Evolutionary conservation across 2,329 filamentous ascomycete genomes (phyloP), one percentile per base, ranked within the genome.

Genomic region (Plenodomus lindquistii): DNA sequence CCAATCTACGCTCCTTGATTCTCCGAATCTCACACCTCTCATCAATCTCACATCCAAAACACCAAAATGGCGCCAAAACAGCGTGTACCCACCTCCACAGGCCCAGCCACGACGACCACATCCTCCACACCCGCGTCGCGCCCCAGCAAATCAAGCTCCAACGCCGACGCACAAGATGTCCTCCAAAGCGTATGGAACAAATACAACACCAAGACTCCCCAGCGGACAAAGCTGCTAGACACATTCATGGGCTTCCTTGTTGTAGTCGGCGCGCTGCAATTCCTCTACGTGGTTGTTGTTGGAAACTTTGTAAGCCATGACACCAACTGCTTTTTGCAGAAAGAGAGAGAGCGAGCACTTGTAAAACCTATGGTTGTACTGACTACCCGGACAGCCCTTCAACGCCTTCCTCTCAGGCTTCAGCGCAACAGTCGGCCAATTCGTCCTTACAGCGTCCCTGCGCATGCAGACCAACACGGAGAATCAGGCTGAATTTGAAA

Each of bases 371-470:
- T n/a, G n/a, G n/a, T n/a, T n/a, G n/a, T 40, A 18, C 48, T 54
- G 35, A 55, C 40, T 3, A 29, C n/a, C 40, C n/a, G n/a, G 7
- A 21, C 24, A 97, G 93, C 94, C 94, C 9, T 99, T 99, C 81
- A 99, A 99, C 73, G 94, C 95, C 57, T 99, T 99, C 79, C 85
- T 99, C 24, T 90, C 92, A 24, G 95, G 94, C 40, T 99, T 99
- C 79, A 86, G 85, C 53, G 91, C 93, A 15, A 94, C 93, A 1
- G 93, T 99, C 55, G 94, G 94, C 54, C 94, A 99, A 73, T 99
- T 99, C 73, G 94, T 99, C 55, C 84, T 99, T 62, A 97, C 94
- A 42, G 90, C 91, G 80, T 86, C 68, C 78, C 79, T 99, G 63
- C 86, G 94, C 56, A 96, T 97, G 74, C 94, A 99, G 76, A 97